Conservation (phyloP, 140 eudicot genomes). For the Bidens hawaiensis region DNA sequence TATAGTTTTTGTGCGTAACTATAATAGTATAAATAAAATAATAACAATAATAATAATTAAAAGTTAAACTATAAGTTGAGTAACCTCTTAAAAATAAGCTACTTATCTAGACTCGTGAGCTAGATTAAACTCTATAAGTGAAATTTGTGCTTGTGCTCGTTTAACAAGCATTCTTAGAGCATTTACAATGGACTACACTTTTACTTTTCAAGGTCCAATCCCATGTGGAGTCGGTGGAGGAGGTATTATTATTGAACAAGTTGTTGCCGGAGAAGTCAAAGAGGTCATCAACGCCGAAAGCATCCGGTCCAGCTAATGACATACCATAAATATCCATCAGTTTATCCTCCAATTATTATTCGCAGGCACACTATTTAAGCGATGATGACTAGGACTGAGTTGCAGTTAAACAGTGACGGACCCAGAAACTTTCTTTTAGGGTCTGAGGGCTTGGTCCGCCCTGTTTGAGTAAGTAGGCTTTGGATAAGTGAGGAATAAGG, state of each 20-base stretch:
- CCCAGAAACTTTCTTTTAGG: too few relatives aligned
- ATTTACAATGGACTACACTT: too few relatives aligned
- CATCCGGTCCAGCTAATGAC: conserved; percentile 27
- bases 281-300: conserved; percentile 41
- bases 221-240: conserved; percentile 50
- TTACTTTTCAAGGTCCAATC: too few relatives aligned
- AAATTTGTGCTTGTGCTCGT: background rate
- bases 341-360: background rate
- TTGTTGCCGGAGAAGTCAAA: conserved; percentile 41
- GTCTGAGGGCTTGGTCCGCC: too few relatives aligned
- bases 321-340: conserved; percentile 49
- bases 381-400: background rate
- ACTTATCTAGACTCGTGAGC: too few relatives aligned
- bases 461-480: background rate
- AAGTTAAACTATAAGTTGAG: too few relatives aligned
- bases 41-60: too few relatives aligned
- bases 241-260: too few relatives aligned
- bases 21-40: too few relatives aligned
- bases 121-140: background rate
- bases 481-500: background rate
- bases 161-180: too few relatives aligned
- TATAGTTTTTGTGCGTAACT: too few relatives aligned
- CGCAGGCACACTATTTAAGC: background rate
- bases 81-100: too few relatives aligned
- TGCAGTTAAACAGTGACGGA: background rate